Evolutionary conservation across 2,329 filamentous ascomycete genomes (phyloP), one percentile per base, ranked within the genome.

Genomic region (Didymella pomorum): DNA sequence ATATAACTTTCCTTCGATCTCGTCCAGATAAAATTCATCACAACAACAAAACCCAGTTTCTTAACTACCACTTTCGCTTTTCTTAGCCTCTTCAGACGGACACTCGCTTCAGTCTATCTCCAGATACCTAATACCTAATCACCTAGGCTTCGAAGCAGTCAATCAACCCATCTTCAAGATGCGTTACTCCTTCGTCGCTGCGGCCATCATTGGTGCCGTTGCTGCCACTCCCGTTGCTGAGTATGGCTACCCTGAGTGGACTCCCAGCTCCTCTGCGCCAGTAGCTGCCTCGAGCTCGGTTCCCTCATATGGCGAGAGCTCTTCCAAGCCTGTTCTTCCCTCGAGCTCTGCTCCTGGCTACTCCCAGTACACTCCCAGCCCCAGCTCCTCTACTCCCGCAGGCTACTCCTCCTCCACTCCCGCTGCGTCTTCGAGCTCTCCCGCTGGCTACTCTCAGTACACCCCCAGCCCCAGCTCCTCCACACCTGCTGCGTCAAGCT

Each of bases 41-140:
- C 67, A 65, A 44, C 57, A 62, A 59, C 26, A 57, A 62, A 58
- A 63, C 65, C 60, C 60, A 63, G 49, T 61, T 68, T 67, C 64
- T 60, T 62, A 63, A 54, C 61, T 59, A 62, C 53, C 50, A 70
- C 71, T 43, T 71, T 75, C 73, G 72, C 72, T 75, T 69, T 65
- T 58, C 42, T 53, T 49, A 61, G 48, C 61, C 42, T 60, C 64
- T 63, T 61, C 44, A 47, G 63, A 66, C 63, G 66, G 65, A 70
- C 73, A 71, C 63, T 75, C 73, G 71, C 67, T 71, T 64, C 56
- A 59, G 64, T 68, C 62, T 64, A 68, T 62, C 65, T 60, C 56
- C 62, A 62, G 65, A 65, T 63, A 56, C 52, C 56, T 61, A 71
- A 69, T 66, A 63, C 48, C 54, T 71, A 71, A 73, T 71, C 49